Conservation (phyloP, 106 monocot genomes). For the Dioscorea dumetorum region DNA sequence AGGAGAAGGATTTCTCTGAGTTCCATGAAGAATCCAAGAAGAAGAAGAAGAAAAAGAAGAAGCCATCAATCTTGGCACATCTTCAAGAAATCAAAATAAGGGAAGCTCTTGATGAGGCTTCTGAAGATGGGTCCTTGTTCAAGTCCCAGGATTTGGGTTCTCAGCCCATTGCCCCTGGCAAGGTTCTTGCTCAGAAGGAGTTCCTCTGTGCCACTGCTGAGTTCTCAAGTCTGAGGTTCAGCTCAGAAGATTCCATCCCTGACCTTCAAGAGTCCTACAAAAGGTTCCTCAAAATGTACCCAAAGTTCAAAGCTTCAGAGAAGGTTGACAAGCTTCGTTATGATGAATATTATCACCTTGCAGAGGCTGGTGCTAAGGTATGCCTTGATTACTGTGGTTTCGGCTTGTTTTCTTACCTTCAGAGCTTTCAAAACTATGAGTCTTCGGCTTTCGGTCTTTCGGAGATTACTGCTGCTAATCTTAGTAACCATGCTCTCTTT, state of each 20-base stretch:
- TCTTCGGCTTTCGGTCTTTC: slow-evolving; percentile 71
- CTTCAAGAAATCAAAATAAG: slow-evolving; percentile 79
- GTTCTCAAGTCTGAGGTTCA: slow-evolving; percentile 69
- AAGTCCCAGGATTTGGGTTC: slow-evolving; percentile 63
- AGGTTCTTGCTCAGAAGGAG: slow-evolving; percentile 82
- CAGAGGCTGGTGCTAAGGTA: slow-evolving; percentile 51
- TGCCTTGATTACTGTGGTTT: slow-evolving; percentile 98
- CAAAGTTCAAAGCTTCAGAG: slow-evolving; percentile 65
- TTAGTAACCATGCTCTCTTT: slow-evolving; percentile 83
- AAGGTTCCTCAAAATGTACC: slow-evolving; percentile 92
- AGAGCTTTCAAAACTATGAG: slow-evolving; percentile 55
- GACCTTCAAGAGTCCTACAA: slow-evolving; percentile 41
- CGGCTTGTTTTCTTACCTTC: slow-evolving; percentile 86
- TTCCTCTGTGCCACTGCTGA: slow-evolving; percentile 86
- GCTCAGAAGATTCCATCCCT: slow-evolving; percentile 41
- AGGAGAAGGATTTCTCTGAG: slow-evolving; percentile 13
- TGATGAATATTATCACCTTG: slow-evolving; percentile 74
- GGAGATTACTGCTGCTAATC: slow-evolving; percentile 81
- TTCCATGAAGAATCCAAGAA: not conserved
- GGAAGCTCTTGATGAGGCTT: slow-evolving; percentile 92
- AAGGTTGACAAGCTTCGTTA: slow-evolving; percentile 54
- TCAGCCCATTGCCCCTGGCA: slow-evolving; percentile 26
- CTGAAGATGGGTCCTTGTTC: slow-evolving; percentile 74
- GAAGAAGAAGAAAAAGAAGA: slow-evolving; percentile 12
- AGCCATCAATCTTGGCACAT: slow-evolving; percentile 41